A percentile compares a stretch with the other conserved stretches of the same genome.
These are phyloP conservation scores for Aspergillus cavernicola DNA, from an alignment of 495 filamentous ascomycete genomes.

Conservation along the genomic window DNA sequence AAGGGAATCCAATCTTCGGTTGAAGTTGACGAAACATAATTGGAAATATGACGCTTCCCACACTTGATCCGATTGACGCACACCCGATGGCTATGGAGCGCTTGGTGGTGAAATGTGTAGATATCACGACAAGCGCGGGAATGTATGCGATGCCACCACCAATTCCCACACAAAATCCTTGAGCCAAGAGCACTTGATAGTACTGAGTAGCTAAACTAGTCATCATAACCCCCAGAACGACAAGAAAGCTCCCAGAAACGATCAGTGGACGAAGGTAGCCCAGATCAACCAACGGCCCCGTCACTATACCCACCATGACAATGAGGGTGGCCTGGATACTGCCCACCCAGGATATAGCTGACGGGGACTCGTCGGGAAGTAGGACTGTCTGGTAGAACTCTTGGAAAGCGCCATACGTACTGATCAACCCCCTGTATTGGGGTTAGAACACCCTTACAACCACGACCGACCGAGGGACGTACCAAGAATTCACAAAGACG, in stretches of 20 bases:
- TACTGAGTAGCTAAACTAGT: constrained; percentile 40
- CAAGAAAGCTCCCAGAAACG: constrained; percentile 25
- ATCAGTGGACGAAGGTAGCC: constrained; percentile 39
- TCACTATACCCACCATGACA: constrained; percentile 34
- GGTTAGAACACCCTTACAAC: neutral
- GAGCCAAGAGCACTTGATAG: constrained; percentile 34
- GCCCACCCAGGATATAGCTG: constrained; percentile 46
- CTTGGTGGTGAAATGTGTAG: constrained; percentile 39
- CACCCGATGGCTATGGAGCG: constrained; percentile 46
- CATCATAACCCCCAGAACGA: constrained; percentile 49
- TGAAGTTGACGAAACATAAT: constrained; percentile 50
- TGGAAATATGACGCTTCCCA: constrained; percentile 51
- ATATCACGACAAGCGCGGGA: constrained; percentile 38
- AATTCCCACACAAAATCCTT: constrained; percentile 40
- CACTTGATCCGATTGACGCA: constrained; percentile 35
- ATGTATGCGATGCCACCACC: constrained; percentile 40
- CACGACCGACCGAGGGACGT: neutral
- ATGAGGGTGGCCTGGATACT: constrained; percentile 42
- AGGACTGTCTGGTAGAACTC: constrained; percentile 37
- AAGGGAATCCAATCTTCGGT: constrained; percentile 46
- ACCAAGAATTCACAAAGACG: constrained; percentile 33
- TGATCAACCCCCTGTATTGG: constrained; percentile 36
- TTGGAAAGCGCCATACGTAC: constrained; percentile 48
- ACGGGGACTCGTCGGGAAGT: constrained; percentile 25
- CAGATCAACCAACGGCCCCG: constrained; percentile 42